Base-by-base conservation (phyloP, 2,329 filamentous ascomycete species). In the Diplodia scrobiculata region DNA sequence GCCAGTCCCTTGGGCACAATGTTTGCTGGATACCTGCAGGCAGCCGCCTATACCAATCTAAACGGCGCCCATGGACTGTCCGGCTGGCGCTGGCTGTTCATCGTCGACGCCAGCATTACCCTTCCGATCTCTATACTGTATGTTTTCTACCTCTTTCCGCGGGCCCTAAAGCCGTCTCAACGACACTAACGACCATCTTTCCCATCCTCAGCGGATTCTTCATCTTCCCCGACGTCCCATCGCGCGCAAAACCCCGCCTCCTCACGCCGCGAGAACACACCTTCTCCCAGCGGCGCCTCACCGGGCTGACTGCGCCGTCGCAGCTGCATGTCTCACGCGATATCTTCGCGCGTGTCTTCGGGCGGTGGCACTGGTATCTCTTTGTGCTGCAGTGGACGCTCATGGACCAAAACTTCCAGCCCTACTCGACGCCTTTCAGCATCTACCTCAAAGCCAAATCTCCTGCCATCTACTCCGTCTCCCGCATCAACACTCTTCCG, bases 401-500 rank as follows among this genome's bases (percentile, higher is more conserved):
- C 58, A 71, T 79, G 67, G 76, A 80, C 63, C 75, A 78, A 66
- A 79, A 78, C 65, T 74, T 76, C 47, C 70, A 74, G 17, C 73
- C 75, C 10, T 70, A 72, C 14, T 73, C 72, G 0, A 71, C 74
- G n/a, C 77, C 78, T 0, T 80, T 80, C 66, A 77, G 73, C 9
- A 70, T 80, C 1, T 81, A 80, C 66, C 73, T 81, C 50, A 78
- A 78, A 68, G 77, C 76, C 68, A 68, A 69, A n/a, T 67, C 65
- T 13, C 34, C 54, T 5, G 14, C 63, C 6, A 66, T 66, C 38
- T 69, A 69, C 52, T 79, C 79, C 0, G 71, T 80, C 17, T 73
- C 75, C 1, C 74, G 74, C 47, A 74, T 81, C 65, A 81, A 81
- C 69, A 80, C 76, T 0, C 69, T 81, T 5, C 78, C 79, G 6